Evolutionary conservation across 805 yeast genomes (phyloP).

Genomic region (Candida stauntonica): DNA sequence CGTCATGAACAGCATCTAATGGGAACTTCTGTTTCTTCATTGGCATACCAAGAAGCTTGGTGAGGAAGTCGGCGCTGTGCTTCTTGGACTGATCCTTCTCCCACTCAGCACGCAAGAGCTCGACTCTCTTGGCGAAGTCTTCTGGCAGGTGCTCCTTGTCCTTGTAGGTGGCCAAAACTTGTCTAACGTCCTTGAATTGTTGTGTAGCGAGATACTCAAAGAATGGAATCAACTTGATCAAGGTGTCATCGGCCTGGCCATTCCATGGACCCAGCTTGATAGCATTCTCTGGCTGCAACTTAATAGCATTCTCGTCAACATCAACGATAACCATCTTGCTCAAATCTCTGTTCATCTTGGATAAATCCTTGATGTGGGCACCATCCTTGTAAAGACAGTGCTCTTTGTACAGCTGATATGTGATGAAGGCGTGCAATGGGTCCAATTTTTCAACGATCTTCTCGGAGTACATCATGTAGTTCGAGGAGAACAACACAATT

Average conservation of each 20-base stretch:
- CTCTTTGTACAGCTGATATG: constrained; percentile 85
- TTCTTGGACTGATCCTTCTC: constrained; percentile 45
- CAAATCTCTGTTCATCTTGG: constrained; percentile 86
- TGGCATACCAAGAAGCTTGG: constrained; percentile 62
- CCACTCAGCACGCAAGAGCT: constrained; percentile 67
- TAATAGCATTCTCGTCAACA: constrained; percentile 63
- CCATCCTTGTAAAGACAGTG: constrained; percentile 86
- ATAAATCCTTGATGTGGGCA: constrained; percentile 81
- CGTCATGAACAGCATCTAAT: constrained; percentile 82
- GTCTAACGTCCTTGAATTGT: constrained; percentile 81
- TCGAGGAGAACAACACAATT: constrained; percentile 84
- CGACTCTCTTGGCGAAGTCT: constrained; percentile 80
- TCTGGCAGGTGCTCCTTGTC: constrained; percentile 64
- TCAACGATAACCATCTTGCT: constrained; percentile 78
- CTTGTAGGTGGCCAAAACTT: constrained; percentile 68
- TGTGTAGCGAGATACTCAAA: constrained; percentile 93
- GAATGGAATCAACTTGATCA: constrained; percentile 82
- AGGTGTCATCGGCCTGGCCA: constrained; percentile 77
- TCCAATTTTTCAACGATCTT: constrained; percentile 83
- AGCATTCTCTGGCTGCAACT: constrained; percentile 93
- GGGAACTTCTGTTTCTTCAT: constrained; percentile 50
- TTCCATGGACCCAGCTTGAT: constrained; percentile 80
- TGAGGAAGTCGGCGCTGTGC: constrained; percentile 46
- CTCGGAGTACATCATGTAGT: constrained; percentile 81
- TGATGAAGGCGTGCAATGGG: constrained; percentile 85